These are phyloP conservation scores for Blastobotrys persicus DNA, from an alignment of 1,139 yeast species.

Conservation along the genomic window DNA sequence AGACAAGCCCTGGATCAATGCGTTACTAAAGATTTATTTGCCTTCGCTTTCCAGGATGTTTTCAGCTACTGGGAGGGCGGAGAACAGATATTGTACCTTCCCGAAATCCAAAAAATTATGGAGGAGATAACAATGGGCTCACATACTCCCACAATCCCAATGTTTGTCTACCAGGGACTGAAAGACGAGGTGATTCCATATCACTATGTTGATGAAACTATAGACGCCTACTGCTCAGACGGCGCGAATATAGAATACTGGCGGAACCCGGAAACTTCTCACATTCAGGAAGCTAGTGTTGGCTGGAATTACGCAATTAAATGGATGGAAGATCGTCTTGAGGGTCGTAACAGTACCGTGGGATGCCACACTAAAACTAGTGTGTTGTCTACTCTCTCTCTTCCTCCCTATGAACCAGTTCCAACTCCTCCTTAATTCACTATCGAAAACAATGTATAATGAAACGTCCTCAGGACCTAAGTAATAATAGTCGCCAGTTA, in stretches of 20 bases:
- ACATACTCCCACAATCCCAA: conserved; percentile 25
- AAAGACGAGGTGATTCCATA: conserved; percentile 29
- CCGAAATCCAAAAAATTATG: conserved; percentile 10
- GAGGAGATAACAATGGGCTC: conserved; percentile 23
- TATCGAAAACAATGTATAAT: no score
- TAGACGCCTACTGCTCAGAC: conserved; percentile 27
- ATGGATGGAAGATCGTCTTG: neutral
- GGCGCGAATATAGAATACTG: conserved; percentile 31
- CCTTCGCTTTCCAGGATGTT: conserved; percentile 23
- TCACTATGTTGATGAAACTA: conserved; percentile 22
- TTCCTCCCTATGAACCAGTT: neutral
- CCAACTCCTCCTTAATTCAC: neutral
- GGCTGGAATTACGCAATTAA: conserved; percentile 5
- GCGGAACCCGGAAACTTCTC: conserved; percentile 24
- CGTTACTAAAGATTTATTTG: conserved; percentile 21
- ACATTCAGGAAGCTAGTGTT: conserved; percentile 10
- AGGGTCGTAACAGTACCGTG: neutral
- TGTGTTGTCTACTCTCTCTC: neutral
- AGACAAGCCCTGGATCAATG: conserved; percentile 21
- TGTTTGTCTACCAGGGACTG: conserved; percentile 31
- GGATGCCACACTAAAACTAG: conserved; percentile 1
- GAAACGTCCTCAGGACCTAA: no score
- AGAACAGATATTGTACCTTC: conserved; percentile 17
- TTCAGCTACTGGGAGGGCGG: conserved; percentile 27
- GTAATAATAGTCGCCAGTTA: no score